Conservation (phyloP, 108 stramenopile species). For the Cyclotella choctawhatcheeana region DNA sequence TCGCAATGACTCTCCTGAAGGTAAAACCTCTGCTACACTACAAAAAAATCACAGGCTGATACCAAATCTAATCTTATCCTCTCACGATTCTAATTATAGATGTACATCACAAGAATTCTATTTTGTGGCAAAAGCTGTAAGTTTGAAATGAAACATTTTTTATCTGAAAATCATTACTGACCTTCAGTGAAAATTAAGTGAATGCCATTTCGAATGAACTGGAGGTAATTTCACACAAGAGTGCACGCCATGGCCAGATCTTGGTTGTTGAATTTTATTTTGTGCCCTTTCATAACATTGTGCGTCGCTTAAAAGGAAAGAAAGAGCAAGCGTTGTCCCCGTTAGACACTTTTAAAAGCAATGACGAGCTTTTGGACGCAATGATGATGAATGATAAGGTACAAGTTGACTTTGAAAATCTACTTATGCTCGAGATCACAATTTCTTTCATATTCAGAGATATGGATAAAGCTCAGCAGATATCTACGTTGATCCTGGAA, state of each 20-base stretch:
- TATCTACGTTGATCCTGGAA: background rate
- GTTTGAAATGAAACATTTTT: background rate
- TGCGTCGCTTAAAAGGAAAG: constrained; percentile 2
- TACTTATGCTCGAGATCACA: background rate
- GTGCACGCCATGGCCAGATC: background rate
- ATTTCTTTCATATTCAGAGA: constrained; percentile 1
- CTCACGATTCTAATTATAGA: too few species aligned
- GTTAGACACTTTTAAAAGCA: background rate
- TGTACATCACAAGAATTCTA: constrained; percentile 4
- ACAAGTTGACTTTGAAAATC: background rate
- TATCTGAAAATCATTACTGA: background rate
- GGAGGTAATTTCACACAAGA: background rate
- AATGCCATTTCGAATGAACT: constrained; percentile 2
- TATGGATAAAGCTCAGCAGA: constrained; percentile 5
- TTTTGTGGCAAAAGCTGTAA: constrained; percentile 16
- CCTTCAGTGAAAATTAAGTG: background rate
- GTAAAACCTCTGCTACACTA: too few species aligned
- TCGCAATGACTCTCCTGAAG: too few species aligned
- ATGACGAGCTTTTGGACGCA: background rate
- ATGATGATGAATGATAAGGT: background rate
- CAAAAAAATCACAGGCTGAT: too few species aligned
- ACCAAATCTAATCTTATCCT: too few species aligned
- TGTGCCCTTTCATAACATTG: background rate
- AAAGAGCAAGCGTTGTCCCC: background rate
- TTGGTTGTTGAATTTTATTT: background rate